Conservation (phyloP, 495 filamentous ascomycete genomes). For the Xylaria curta region DNA sequence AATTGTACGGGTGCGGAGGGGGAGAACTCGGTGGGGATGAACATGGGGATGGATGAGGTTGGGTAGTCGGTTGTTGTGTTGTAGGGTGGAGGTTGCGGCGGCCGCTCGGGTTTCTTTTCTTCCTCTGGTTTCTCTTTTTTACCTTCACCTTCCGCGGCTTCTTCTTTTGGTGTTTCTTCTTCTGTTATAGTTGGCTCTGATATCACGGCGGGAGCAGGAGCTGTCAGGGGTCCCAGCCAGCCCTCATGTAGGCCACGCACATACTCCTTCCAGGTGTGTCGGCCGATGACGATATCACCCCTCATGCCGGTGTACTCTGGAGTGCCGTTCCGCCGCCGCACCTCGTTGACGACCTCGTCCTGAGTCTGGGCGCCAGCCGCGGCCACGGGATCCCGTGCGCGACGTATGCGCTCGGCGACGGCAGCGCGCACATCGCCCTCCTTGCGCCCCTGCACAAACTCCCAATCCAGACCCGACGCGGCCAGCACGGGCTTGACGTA, state of each 20-base stretch:
- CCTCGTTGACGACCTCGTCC: conserved; percentile 63
- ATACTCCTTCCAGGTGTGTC: conserved; percentile 98
- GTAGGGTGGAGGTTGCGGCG: conserved; percentile 64
- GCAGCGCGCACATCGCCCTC: conserved; percentile 87
- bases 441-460: conserved; percentile 87
- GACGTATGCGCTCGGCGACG: conserved; percentile 81
- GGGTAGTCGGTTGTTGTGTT: conserved; percentile 74
- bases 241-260: conserved; percentile 91
- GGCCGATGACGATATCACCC: conserved; percentile 87
- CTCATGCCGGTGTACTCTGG: conserved; percentile 71
- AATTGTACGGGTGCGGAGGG: conserved; percentile 77
- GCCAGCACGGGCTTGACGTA: conserved; percentile 94
- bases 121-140: conserved; percentile 43
- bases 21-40: conserved; percentile 64
- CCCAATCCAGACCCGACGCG: conserved; percentile 90
- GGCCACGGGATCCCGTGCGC: conserved; percentile 56
- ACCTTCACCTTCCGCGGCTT: conserved; percentile 34
- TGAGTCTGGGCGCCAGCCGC: conserved; percentile 47
- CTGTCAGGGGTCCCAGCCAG: conserved; percentile 82
- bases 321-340: conserved; percentile 66
- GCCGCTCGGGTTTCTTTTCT: conserved; percentile 53
- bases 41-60: conserved; percentile 61
- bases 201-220: conserved; percentile 42
- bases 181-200: conserved; percentile 26
- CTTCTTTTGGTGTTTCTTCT: conserved; percentile 40